phyloP scores from a whole-genome alignment of 2,329 filamentous ascomycete genomes.

The Fusarium newnesense region DNA sequence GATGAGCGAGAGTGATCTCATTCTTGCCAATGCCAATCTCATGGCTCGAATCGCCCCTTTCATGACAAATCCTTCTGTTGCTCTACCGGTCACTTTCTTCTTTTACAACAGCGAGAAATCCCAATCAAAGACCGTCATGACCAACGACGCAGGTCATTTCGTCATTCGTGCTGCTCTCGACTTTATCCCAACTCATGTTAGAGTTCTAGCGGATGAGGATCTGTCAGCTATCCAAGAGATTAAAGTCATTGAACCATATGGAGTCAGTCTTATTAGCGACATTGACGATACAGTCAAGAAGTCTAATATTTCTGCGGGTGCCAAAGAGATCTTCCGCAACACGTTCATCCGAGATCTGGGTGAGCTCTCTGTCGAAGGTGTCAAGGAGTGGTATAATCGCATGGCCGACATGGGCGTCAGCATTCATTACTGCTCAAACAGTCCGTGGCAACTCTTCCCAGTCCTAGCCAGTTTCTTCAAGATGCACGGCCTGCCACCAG shows the following conservation, averaged over 20 bases:
- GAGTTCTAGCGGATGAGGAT: constrained; percentile 86
- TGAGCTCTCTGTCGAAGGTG: constrained; percentile 86
- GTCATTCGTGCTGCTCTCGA: constrained; percentile 80
- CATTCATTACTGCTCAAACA: constrained; percentile 99
- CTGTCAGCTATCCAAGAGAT: constrained; percentile 85
- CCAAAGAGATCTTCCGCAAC: constrained; percentile 95
- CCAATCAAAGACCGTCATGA: constrained; percentile 84
- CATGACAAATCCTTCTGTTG: constrained; percentile 82
- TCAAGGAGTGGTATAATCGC: constrained; percentile 86
- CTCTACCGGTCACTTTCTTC: constrained; percentile 86
- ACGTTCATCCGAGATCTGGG: constrained; percentile 88
- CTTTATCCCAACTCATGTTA: constrained; percentile 89
- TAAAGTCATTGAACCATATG: constrained; percentile 77
- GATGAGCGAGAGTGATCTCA: constrained; percentile 80
- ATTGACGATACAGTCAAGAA: constrained; percentile 98
- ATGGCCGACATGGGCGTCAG: constrained; percentile 84
- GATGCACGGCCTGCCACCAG: constrained; percentile 80
- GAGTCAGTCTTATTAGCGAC: constrained; percentile 94
- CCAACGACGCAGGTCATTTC: constrained; percentile 92
- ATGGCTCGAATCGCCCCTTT: constrained; percentile 91
- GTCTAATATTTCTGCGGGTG: constrained; percentile 87
- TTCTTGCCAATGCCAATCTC: constrained; percentile 83
- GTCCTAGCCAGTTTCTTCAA: constrained; percentile 88
- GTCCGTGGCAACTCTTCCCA: constrained; percentile 96
- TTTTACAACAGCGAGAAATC: constrained; percentile 91